Conservation (phyloP, 2,329 filamentous ascomycete genomes). For the Clonostachys chloroleuca region DNA sequence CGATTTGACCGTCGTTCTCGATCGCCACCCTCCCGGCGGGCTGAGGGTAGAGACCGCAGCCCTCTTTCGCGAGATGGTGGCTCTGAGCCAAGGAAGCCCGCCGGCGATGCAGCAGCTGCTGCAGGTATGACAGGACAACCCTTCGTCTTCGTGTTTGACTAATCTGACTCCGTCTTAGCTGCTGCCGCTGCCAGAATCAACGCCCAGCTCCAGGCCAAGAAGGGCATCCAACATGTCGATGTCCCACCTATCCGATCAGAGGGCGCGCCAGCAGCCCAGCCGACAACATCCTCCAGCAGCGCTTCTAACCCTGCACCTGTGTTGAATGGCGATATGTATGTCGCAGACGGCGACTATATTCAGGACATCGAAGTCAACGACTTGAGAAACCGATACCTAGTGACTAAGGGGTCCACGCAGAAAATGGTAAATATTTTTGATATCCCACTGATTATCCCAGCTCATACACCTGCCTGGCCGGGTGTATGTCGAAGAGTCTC, state of each 20-base stretch:
- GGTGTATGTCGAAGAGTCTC: slow-evolving; percentile 37
- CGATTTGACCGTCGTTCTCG: slow-evolving; percentile 91
- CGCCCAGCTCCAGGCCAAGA: slow-evolving; percentile 78
- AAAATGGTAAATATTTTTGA: slow-evolving; percentile 92
- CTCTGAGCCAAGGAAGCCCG: slow-evolving; percentile 40
- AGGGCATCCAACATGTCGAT: slow-evolving; percentile 86
- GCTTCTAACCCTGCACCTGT: slow-evolving; percentile 38
- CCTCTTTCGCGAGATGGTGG: slow-evolving; percentile 52
- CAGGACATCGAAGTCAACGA: slow-evolving; percentile 99
- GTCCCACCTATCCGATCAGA: slow-evolving; percentile 73
- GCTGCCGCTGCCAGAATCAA: slow-evolving; percentile 88
- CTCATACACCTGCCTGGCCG: slow-evolving; percentile 23
- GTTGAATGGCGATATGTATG: slow-evolving; percentile 85
- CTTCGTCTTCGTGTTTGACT: slow-evolving; percentile 6
- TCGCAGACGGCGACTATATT: slow-evolving; percentile 95
- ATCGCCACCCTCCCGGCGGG: slow-evolving; percentile 66
- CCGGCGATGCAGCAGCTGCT: slow-evolving; percentile 68
- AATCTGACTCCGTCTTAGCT: slow-evolving; percentile 39
- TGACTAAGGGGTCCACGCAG: slow-evolving; percentile 96
- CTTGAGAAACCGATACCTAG: slow-evolving; percentile 89
- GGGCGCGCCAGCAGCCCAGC: slow-evolving; percentile 37
- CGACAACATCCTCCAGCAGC: slow-evolving; percentile 19
- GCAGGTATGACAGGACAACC: slow-evolving; percentile 51
- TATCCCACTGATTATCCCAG: slow-evolving; percentile 29
- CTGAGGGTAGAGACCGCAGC: slow-evolving; percentile 75